A percentile compares a stretch with the other conserved stretches of the same genome.
Evolutionary conservation across 208 protist species (phyloP).

Genomic region (Crithidia sp.): DNA sequence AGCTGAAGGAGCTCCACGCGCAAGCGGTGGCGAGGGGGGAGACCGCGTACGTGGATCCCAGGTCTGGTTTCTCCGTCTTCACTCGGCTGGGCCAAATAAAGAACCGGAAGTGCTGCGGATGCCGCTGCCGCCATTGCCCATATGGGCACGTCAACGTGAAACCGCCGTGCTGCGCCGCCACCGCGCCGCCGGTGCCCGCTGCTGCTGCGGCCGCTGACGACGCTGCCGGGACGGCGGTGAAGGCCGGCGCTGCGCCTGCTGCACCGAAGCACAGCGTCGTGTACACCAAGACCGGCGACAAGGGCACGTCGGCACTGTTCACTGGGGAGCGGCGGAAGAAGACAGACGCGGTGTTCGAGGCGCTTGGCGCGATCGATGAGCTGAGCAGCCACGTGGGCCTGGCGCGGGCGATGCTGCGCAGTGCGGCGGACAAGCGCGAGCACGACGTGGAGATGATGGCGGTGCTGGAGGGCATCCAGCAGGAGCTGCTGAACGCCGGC

Average conservation of each 20-base stretch:
- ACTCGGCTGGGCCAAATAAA: too few species aligned
- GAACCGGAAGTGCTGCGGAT: too few species aligned
- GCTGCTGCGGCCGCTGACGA: neutral
- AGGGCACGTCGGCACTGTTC: constrained; percentile 63
- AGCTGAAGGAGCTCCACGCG: too few species aligned
- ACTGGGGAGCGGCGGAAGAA: constrained; percentile 62
- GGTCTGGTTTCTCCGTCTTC: too few species aligned
- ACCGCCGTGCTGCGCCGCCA: neutral
- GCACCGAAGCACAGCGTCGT: constrained; percentile 37
- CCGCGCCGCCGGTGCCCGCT: neutral
- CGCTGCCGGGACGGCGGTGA: neutral
- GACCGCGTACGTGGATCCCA: too few species aligned
- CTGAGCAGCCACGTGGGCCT: constrained; percentile 62
- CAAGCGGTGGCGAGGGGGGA: too few species aligned
- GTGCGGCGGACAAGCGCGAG: constrained; percentile 15
- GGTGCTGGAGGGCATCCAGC: constrained; percentile 58
- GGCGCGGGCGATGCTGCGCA: constrained; percentile 34
- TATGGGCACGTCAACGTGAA: too few species aligned
- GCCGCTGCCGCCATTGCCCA: too few species aligned
- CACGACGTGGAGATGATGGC: constrained; percentile 29
- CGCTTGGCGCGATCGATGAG: constrained; percentile 67
- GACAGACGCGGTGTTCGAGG: constrained; percentile 66
- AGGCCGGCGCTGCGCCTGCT: neutral
- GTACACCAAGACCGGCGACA: constrained; percentile 72
- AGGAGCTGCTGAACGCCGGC: constrained; percentile 69